phyloP scores from a whole-genome alignment of 768 basidiomycete species.

The Kwoniella sp. region DNA sequence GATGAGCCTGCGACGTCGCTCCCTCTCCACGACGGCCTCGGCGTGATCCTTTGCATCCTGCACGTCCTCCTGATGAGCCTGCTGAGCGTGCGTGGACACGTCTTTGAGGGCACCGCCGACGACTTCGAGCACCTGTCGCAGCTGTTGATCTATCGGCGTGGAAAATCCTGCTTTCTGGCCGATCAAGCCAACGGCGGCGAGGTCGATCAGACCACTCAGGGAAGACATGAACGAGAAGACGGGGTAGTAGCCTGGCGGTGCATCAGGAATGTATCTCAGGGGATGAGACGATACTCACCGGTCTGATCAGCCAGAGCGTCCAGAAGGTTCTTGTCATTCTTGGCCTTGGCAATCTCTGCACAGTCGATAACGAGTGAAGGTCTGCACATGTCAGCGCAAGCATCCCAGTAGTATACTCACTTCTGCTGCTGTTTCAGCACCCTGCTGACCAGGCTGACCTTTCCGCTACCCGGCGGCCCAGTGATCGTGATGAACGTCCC shows the following conservation, averaged over 20 bases:
- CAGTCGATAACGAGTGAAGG: slow-evolving; percentile 79
- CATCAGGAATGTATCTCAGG: not conserved
- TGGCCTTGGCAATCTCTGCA: slow-evolving; percentile 61
- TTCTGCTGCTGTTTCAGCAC: slow-evolving; percentile 47
- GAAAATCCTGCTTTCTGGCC: slow-evolving; percentile 92
- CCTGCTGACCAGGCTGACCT: slow-evolving; percentile 49
- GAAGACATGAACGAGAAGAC: slow-evolving; percentile 80
- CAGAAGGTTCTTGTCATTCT: slow-evolving; percentile 63
- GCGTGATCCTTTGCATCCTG: slow-evolving; percentile 53
- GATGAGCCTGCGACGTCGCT: slow-evolving; percentile 53
- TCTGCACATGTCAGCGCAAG: slow-evolving; percentile 52
- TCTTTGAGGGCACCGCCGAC: slow-evolving; percentile 67
- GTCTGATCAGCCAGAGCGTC: slow-evolving; percentile 70
- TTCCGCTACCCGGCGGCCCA: slow-evolving; percentile 53
- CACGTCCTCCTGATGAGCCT: slow-evolving; percentile 22
- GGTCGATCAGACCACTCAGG: slow-evolving; percentile 74
- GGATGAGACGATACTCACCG: slow-evolving; percentile 56
- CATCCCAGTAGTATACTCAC: too few species aligned
- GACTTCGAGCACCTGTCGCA: slow-evolving; percentile 77
- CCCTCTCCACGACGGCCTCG: slow-evolving; percentile 51
- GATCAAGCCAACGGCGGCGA: slow-evolving; percentile 89
- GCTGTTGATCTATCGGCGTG: slow-evolving; percentile 70
- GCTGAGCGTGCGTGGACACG: slow-evolving; percentile 56
- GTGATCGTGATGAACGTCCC: slow-evolving; percentile 57
- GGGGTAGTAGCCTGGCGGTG: slow-evolving; percentile 57